Evolutionary conservation across 1,139 yeast species (phyloP), one percentile per base, ranked within the genome.

Genomic region (Geotrichum citri-aurantii): DNA sequence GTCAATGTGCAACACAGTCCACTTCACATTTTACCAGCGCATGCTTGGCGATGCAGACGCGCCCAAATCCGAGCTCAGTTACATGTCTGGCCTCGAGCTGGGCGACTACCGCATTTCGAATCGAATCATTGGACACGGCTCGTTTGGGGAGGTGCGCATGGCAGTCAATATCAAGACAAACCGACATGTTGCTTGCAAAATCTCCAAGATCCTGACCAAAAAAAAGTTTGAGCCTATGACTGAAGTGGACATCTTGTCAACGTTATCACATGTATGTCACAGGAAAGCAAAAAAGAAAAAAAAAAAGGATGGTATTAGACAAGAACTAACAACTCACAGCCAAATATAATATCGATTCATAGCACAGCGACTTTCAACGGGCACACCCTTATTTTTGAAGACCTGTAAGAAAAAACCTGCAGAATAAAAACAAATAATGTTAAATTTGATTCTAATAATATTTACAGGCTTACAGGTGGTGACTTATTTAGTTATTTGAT

Each of bases 401-500:
- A 65, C 27, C 56, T 66, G 68, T 65, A 52, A 53, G 62, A 40
- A 42, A 24, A 37, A 37, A n/a, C n/a, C n/a, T n/a, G n/a, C n/a
- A n/a, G n/a, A n/a, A n/a, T n/a, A n/a, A n/a, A n/a, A n/a, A n/a
- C n/a, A n/a, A n/a, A n/a, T n/a, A n/a, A n/a, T n/a, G n/a, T n/a
- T n/a, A n/a, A n/a, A n/a, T n/a, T n/a, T n/a, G n/a, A 4, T 14
- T n/a, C 44, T 37, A 37, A 37, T 37, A n/a, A 14, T 37, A 6
- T 14, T 12, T 19, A 24, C 33, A 65, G 67, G 24, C 67, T 80
- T 4, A 75, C 81, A 59, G 90, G 90, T 0, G 90, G 90, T 0
- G 91, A 85, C 65, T 69, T 85, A 17, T 84, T 84, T 63, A 82
- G 88, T 0, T 85, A 83, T 64, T 68, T 85, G 29, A 77, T 81